Percentiles rank a stretch among this genome's conserved stretches.
Evolutionary conservation across 306 rosid genomes (phyloP).

Genomic region (Trichosanthes truncata): DNA sequence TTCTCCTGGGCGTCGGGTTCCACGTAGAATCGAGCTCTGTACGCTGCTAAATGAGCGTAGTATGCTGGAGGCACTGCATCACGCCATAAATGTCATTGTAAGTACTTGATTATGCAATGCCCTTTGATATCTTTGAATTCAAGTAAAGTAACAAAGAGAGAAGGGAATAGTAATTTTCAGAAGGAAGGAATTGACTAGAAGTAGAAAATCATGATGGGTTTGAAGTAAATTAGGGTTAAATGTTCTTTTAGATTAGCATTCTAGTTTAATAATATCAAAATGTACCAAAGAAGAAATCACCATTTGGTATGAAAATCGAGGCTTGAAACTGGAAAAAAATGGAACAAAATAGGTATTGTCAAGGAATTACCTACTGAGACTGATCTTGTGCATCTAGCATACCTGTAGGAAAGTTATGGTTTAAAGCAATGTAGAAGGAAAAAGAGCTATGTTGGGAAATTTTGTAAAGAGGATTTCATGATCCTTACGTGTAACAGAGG

Average conservation of each 20-base stretch:
- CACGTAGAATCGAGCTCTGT: constrained; percentile 72
- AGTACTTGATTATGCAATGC: not conserved
- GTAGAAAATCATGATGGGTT: not conserved
- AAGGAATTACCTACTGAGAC: constrained; percentile 45
- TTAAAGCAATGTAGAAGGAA: constrained; percentile 13
- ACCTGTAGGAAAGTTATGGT: constrained; percentile 25
- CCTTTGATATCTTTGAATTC: not conserved
- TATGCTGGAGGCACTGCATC: constrained; percentile 63
- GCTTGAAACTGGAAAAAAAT: not conserved
- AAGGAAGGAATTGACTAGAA: not conserved
- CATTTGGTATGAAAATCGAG: not conserved
- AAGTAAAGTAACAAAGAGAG: not conserved
- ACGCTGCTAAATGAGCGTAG: constrained; percentile 74
- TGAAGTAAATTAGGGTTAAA: not conserved
- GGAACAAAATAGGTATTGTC: not conserved
- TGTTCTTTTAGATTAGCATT: not conserved
- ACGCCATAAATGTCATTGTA: not conserved
- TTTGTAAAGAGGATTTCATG: not conserved
- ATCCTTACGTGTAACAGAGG: constrained; percentile 60
- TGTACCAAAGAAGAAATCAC: not conserved
- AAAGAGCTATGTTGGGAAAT: constrained; percentile 1
- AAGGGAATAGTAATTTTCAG: not conserved
- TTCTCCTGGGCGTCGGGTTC: constrained; percentile 37
- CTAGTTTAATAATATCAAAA: not conserved
- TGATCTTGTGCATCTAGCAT: constrained; percentile 62